phyloP scores from a whole-genome alignment of 2,329 filamentous ascomycete genomes.

The Colletotrichum sp. region DNA sequence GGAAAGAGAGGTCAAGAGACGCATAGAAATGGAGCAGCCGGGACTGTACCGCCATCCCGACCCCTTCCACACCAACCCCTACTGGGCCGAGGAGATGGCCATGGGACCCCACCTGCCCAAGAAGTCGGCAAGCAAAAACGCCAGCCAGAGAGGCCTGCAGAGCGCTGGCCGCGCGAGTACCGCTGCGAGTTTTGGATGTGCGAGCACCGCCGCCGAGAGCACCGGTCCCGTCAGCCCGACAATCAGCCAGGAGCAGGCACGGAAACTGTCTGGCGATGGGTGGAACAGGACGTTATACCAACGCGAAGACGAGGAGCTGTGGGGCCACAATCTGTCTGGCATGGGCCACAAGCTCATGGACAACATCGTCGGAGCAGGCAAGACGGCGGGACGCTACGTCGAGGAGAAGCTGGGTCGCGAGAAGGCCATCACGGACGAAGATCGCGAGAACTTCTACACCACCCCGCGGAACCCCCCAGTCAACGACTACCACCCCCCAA shows the following conservation, averaged over 20 bases:
- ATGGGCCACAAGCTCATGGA: slow-evolving; percentile 63
- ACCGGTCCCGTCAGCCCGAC: slow-evolving; percentile 44
- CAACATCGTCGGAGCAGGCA: slow-evolving; percentile 63
- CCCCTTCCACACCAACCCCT: slow-evolving; percentile 85
- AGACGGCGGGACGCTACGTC: slow-evolving; percentile 58
- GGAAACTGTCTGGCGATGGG: slow-evolving; percentile 54
- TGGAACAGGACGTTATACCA: slow-evolving; percentile 85
- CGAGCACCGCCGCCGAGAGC: slow-evolving; percentile 40
- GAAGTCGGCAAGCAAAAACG: slow-evolving; percentile 62
- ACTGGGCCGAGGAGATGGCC: slow-evolving; percentile 86
- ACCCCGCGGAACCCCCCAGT: slow-evolving; percentile 72
- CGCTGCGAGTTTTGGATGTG: slow-evolving; percentile 40
- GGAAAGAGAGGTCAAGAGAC: slow-evolving; percentile 69
- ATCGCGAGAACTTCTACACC: slow-evolving; percentile 64
- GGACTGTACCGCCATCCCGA: slow-evolving; percentile 79
- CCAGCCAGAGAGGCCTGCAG: slow-evolving; percentile 61
- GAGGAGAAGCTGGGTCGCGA: slow-evolving; percentile 59
- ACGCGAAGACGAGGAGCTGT: slow-evolving; percentile 85
- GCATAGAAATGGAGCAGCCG: slow-evolving; percentile 72
- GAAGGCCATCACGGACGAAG: slow-evolving; percentile 54
- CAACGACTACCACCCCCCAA: slow-evolving; percentile 85
- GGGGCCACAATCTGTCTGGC: slow-evolving; percentile 68
- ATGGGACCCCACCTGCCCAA: slow-evolving; percentile 79
- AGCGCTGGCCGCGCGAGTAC: slow-evolving; percentile 59
- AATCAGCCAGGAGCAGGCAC: slow-evolving; percentile 52